Conservation (phyloP, 257 asterid genomes). For the Plantago major region DNA sequence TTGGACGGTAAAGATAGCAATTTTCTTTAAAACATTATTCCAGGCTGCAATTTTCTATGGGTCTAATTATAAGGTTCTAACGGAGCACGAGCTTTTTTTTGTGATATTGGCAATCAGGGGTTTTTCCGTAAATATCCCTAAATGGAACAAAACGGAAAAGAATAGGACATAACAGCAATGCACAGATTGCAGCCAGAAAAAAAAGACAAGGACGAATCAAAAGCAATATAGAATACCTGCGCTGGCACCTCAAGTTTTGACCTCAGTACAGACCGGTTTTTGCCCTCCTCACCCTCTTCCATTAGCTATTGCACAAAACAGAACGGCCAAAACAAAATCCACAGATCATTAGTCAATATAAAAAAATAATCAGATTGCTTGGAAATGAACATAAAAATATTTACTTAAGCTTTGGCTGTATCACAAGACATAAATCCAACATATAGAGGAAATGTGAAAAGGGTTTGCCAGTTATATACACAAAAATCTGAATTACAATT, state of each 20-base stretch:
- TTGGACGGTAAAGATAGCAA: too few relatives aligned
- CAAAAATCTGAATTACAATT: neutral
- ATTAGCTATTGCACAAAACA: conserved; percentile 49
- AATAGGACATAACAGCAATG: conserved; percentile 5
- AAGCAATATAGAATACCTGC: conserved; percentile 54
- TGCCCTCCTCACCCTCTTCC: conserved; percentile 97
- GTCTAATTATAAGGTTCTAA: too few relatives aligned
- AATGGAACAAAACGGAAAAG: conserved; percentile 11
- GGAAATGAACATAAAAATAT: conserved; percentile 8
- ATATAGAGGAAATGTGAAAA: neutral
- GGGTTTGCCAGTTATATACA: neutral
- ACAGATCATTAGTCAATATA: conserved; percentile 12
- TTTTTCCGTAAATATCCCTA: too few relatives aligned
- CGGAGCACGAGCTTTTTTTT: too few relatives aligned
- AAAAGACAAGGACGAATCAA: conserved; percentile 11
- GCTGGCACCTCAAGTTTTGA: conserved; percentile 95
- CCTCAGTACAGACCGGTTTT: conserved; percentile 58
- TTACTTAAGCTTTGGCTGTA: neutral
- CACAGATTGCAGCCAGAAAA: conserved; percentile 12
- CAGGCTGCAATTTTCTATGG: too few relatives aligned
- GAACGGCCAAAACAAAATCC: conserved; percentile 13
- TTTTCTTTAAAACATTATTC: too few relatives aligned
- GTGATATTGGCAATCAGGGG: too few relatives aligned
- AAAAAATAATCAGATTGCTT: conserved; percentile 4
- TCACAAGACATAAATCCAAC: neutral